Percentiles rank a stretch among this genome's conserved stretches.
Evolutionary conservation across 345 rosid genomes (phyloP).

Genomic region (Euclidium syriacum): DNA sequence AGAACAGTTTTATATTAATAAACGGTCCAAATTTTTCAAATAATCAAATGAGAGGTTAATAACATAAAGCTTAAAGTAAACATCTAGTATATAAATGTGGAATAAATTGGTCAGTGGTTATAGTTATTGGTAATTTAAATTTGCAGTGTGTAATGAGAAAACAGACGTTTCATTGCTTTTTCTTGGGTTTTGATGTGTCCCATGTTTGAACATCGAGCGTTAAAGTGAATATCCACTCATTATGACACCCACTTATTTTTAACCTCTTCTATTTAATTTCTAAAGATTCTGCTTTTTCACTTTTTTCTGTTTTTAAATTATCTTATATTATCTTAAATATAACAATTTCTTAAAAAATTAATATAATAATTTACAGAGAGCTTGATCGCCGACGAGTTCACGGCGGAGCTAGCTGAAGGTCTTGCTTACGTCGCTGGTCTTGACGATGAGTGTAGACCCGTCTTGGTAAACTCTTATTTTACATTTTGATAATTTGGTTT

Average conservation of each 20-base stretch:
- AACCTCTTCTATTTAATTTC: slow-evolving; percentile 19
- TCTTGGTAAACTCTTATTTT: slow-evolving; percentile 48
- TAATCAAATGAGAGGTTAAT: slow-evolving; percentile 1
- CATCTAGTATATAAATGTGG: neutral
- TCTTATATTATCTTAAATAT: neutral
- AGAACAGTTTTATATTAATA: neutral
- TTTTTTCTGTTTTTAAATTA: neutral
- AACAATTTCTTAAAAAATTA: too few relatives aligned
- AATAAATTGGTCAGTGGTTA: slow-evolving; percentile 3
- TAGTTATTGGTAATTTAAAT: neutral
- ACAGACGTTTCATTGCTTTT: slow-evolving; percentile 20
- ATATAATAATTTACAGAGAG: slow-evolving; percentile 35
- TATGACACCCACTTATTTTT: slow-evolving; percentile 30
- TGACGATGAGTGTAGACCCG: slow-evolving; percentile 91
- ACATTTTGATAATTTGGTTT: neutral
- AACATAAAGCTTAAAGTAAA: slow-evolving; percentile 20
- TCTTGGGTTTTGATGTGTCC: slow-evolving; percentile 32
- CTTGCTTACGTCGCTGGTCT: slow-evolving; percentile 88
- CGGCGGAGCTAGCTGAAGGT: slow-evolving; percentile 85
- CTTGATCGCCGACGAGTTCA: slow-evolving; percentile 98
- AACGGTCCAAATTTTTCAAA: neutral
- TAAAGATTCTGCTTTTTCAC: slow-evolving; percentile 19
- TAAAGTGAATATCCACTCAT: slow-evolving; percentile 38
- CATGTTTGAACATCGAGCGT: slow-evolving; percentile 39
- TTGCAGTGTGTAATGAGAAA: neutral